Conservation (phyloP, 1,284 basidiomycete species). For the Ustilago trichophora region DNA sequence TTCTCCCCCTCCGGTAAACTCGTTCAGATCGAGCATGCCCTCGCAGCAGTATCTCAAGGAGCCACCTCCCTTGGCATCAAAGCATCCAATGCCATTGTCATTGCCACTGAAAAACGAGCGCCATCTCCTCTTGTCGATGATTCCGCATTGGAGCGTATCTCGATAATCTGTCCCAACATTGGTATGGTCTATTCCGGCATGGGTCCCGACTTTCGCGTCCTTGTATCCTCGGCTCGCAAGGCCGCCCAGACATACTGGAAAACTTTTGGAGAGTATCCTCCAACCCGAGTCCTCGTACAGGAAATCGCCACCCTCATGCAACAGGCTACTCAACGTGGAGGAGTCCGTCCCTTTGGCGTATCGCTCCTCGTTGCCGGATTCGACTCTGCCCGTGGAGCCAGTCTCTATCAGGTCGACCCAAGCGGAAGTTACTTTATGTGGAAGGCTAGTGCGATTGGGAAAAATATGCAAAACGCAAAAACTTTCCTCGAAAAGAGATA, state of each 20-base stretch:
- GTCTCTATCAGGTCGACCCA: conserved; percentile 97
- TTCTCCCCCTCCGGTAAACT: conserved; percentile 95
- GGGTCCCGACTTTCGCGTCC: conserved; percentile 96
- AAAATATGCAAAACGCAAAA: conserved; percentile 99
- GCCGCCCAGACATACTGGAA: conserved; percentile 99
- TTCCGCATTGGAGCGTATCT: conserved; percentile 93
- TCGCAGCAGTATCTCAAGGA: conserved; percentile 85
- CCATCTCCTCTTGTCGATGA: conserved; percentile 97
- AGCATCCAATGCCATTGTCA: conserved; percentile 98
- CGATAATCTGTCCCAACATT: conserved; percentile 96
- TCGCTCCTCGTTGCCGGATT: conserved; percentile 95
- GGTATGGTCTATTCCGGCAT: conserved; percentile 97
- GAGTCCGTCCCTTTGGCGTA: conserved; percentile 97
- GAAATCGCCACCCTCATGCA: conserved; percentile 99
- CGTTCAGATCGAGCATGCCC: conserved; percentile 94
- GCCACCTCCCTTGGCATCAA: conserved; percentile 98
- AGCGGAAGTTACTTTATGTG: conserved; percentile 94
- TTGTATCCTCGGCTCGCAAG: conserved; percentile 93
- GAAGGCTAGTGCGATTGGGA: conserved; percentile 99
- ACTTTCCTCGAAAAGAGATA: conserved; percentile 98
- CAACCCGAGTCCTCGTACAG: conserved; percentile 92
- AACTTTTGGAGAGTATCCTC: conserved; percentile 98
- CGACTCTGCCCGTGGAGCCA: conserved; percentile 89
- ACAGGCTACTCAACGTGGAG: conserved; percentile 97
- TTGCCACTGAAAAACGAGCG: conserved; percentile 98